Evolutionary conservation across 768 basidiomycete species (phyloP).

Genomic region (Cystobasidium tubakii): DNA sequence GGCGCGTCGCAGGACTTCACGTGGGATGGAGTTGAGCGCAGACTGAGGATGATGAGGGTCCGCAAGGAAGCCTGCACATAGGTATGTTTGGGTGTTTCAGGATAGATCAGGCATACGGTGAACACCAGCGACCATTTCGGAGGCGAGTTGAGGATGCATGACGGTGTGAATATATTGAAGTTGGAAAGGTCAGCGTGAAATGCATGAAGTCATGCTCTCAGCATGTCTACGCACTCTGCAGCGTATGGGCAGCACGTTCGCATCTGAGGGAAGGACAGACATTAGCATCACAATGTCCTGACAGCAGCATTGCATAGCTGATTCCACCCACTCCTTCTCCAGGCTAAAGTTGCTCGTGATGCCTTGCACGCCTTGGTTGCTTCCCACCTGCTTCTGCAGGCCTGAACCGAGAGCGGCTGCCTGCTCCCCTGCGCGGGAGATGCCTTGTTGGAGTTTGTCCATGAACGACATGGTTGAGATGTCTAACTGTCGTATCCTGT

Average conservation of each 20-base stretch:
- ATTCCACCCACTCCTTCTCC: constrained; percentile 32
- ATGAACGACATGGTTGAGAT: constrained; percentile 21
- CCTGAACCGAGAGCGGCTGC: neutral
- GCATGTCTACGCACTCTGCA: constrained; percentile 11
- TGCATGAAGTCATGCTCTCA: neutral
- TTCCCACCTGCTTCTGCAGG: constrained; percentile 28
- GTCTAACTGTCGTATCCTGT: neutral
- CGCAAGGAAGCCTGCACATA: constrained; percentile 54
- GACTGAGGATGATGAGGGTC: constrained; percentile 80
- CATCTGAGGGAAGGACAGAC: constrained; percentile 3
- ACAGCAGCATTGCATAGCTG: neutral
- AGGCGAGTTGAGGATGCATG: neutral
- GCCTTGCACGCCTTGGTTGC: neutral
- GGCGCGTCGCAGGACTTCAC: constrained; percentile 79
- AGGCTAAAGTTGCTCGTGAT: constrained; percentile 14
- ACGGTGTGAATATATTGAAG: neutral
- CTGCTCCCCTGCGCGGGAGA: constrained; percentile 10
- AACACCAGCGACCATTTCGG: too few relatives aligned
- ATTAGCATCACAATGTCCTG: too few relatives aligned
- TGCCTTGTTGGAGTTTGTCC: constrained; percentile 26
- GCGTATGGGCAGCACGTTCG: neutral
- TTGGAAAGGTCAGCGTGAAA: neutral
- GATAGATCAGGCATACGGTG: too few relatives aligned
- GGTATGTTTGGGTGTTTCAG: too few relatives aligned
- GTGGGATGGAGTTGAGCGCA: constrained; percentile 88